phyloP scores from a whole-genome alignment of 192 early-diverging fungal genomes.

The Mortierella alpina region DNA sequence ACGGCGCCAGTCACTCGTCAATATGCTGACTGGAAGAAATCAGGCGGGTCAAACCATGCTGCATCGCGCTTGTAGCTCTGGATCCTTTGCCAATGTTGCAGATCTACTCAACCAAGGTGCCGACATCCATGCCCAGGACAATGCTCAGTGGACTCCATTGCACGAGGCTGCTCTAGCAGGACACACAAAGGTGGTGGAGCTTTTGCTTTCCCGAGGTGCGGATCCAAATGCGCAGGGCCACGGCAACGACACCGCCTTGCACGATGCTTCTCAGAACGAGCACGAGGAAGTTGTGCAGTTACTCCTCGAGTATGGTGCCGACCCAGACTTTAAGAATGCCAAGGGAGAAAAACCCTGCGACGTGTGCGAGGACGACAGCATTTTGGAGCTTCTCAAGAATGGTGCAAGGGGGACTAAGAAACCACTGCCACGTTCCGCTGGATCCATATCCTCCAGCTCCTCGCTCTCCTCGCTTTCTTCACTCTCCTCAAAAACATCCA shows the following conservation, averaged over 20 bases:
- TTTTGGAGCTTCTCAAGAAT: constrained; percentile 43
- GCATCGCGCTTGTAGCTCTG: constrained; percentile 61
- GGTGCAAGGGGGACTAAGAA: constrained; percentile 40
- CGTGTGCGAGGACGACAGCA: constrained; percentile 49
- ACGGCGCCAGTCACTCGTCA: constrained; percentile 50
- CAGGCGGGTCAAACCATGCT: constrained; percentile 62
- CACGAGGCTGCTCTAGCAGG: constrained; percentile 66
- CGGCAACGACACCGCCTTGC: constrained; percentile 71
- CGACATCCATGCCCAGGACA: constrained; percentile 74
- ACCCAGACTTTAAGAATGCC: constrained; percentile 56
- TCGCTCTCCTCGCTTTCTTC: constrained; percentile 17
- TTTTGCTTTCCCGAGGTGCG: constrained; percentile 67
- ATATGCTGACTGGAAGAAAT: constrained; percentile 50
- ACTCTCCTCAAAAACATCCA: constrained; percentile 11
- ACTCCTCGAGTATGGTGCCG: constrained; percentile 61
- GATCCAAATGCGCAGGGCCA: constrained; percentile 68
- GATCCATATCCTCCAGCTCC: constrained; percentile 10
- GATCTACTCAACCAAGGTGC: constrained; percentile 69
- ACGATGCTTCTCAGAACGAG: constrained; percentile 72
- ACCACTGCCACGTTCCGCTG: neutral
- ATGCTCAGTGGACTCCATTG: constrained; percentile 71
- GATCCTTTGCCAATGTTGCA: constrained; percentile 59
- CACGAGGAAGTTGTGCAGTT: constrained; percentile 58
- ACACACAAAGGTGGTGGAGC: constrained; percentile 56
- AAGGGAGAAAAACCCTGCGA: constrained; percentile 70